phyloP scores from a whole-genome alignment of 2,329 filamentous ascomycete genomes.

The Pyrenophora graminea region DNA sequence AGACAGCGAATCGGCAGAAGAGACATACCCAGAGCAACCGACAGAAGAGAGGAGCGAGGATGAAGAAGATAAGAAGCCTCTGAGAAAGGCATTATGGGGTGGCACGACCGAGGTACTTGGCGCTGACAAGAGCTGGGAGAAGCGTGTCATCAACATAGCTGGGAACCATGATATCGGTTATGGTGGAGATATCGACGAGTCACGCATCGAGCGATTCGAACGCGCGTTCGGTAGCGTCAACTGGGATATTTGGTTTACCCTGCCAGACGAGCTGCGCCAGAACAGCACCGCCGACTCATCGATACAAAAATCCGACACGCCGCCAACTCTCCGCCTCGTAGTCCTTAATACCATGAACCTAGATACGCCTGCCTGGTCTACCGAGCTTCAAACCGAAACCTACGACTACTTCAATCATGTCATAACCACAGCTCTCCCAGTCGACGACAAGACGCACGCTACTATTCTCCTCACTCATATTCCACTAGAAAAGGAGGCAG shows the following conservation, averaged over 20 bases:
- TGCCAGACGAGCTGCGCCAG: slow-evolving; percentile 21
- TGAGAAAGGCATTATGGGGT: slow-evolving; percentile 27
- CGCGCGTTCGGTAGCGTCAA: slow-evolving; percentile 83
- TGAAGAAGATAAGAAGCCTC: slow-evolving; percentile 12
- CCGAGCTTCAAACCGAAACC: slow-evolving; percentile 71
- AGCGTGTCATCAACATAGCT: slow-evolving; percentile 81
- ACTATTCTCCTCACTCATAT: slow-evolving; percentile 91
- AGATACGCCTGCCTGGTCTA: slow-evolving; percentile 75
- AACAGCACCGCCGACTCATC: slow-evolving; percentile 3
- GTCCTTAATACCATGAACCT: slow-evolving; percentile 93
- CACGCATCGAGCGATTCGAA: slow-evolving; percentile 80
- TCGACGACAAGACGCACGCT: slow-evolving; percentile 67
- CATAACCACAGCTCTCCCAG: slow-evolving; percentile 64
- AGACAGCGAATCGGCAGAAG: no score
- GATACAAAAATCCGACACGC: slow-evolving; percentile 24
- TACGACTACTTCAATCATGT: slow-evolving; percentile 76
- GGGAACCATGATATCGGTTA: slow-evolving; percentile 98
- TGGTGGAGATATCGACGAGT: slow-evolving; percentile 82
- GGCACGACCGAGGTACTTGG: slow-evolving; percentile 47
- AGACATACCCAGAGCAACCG: not conserved
- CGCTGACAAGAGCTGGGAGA: slow-evolving; percentile 65
- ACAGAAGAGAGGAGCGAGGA: not conserved
- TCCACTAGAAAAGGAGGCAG: slow-evolving; percentile 80
- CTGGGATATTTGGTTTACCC: slow-evolving; percentile 77
- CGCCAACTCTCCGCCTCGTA: slow-evolving; percentile 77